These are phyloP conservation scores for Claviceps humidiphila DNA, from an alignment of 2,329 filamentous ascomycete genomes.

Conservation along the genomic window DNA sequence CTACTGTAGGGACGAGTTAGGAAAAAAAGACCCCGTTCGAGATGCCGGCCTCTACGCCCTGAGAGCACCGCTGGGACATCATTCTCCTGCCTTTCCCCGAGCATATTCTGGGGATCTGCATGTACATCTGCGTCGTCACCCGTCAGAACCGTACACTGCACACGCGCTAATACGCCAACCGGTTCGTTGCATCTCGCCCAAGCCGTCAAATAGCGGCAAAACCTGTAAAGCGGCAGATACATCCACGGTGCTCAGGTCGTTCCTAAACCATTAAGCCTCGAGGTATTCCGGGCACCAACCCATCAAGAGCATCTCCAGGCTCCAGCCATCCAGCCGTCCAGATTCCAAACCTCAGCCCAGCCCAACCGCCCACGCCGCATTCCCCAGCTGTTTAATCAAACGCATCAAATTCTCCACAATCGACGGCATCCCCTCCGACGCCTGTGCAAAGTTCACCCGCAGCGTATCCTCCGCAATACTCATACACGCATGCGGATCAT, in stretches of 20 bases:
- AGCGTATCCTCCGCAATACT: constrained; percentile 44
- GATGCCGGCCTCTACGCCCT: neutral
- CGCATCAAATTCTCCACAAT: constrained; percentile 56
- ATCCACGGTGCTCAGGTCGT: no score
- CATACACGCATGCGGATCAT: constrained; percentile 46
- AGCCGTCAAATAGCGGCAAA: no score
- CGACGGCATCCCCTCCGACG: constrained; percentile 34
- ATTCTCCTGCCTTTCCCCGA: no score
- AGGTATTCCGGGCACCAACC: no score
- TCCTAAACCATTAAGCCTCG: no score
- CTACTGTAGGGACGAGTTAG: no score
- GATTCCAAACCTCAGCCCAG: constrained; percentile 12
- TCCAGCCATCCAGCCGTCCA: no score
- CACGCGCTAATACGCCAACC: no score
- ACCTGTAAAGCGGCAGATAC: no score
- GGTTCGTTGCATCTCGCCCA: no score
- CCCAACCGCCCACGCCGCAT: constrained; percentile 30
- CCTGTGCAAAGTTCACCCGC: constrained; percentile 33
- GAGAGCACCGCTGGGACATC: neutral
- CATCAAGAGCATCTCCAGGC: no score
- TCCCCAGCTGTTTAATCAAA: constrained; percentile 47
- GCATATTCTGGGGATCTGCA: neutral
- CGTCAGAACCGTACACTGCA: no score
- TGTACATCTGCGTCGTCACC: neutral
- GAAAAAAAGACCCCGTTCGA: neutral